phyloP scores from a whole-genome alignment of 2,329 filamentous ascomycete genomes.

The Fusarium pseudoanthophilum region DNA sequence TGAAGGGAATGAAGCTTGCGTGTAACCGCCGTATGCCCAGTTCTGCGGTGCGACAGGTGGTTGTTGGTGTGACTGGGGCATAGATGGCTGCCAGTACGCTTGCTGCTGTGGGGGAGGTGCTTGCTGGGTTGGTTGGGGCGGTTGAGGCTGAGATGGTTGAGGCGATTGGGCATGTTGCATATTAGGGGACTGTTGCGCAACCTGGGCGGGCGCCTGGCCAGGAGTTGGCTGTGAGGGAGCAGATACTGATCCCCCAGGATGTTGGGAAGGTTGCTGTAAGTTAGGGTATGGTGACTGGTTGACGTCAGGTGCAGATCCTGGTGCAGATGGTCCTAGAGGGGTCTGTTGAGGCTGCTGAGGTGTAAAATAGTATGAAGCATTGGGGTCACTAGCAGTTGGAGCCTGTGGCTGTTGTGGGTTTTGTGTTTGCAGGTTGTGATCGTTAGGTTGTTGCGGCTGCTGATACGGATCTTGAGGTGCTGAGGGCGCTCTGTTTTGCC shows the following conservation, averaged over 20 bases:
- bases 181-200: constrained; percentile 25
- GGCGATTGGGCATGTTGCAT: constrained; percentile 48
- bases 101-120: constrained; percentile 49
- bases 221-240: constrained; percentile 49
- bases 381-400: constrained; percentile 59
- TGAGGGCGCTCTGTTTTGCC: constrained; percentile 58
- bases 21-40: constrained; percentile 62
- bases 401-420: constrained; percentile 45
- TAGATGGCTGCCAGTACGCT: constrained; percentile 51
- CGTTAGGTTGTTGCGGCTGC: constrained; percentile 27
- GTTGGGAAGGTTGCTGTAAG: constrained; percentile 59
- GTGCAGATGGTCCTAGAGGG: constrained; percentile 52
- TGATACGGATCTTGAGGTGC: constrained; percentile 49
- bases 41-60: constrained; percentile 52
- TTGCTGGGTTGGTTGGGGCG: constrained; percentile 44
- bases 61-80: constrained; percentile 46
- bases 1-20: constrained; percentile 72
- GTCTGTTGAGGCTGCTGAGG: constrained; percentile 51
- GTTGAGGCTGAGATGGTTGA: constrained; percentile 44
- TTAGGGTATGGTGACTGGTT: constrained; percentile 64
- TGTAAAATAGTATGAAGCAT: constrained; percentile 68
- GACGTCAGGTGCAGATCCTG: constrained; percentile 55
- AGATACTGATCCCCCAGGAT: constrained; percentile 57
- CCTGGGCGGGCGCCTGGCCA: constrained; percentile 41
- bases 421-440: constrained; percentile 44